Base-by-base conservation (phyloP, 2,329 filamentous ascomycete species). In the Hymenoscyphus albidus region DNA sequence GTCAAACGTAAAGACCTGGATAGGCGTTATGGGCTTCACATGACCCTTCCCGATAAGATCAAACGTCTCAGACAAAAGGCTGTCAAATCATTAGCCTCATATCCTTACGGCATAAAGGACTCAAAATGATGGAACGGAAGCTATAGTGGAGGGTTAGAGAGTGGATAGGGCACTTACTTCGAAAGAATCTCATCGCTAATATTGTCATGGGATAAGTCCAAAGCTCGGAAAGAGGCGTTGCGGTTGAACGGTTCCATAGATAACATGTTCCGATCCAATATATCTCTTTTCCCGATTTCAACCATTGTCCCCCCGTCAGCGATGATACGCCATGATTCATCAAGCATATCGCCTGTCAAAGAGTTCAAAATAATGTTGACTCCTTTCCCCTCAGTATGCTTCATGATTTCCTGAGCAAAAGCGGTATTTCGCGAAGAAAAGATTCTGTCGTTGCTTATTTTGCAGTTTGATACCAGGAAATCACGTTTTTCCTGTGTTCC, bases 391-490 rank as follows among this genome's bases (percentile, higher is more conserved):
- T 66, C 56, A 9, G 72, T 74, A 1, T 64, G 59, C 12, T 56
- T 7, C 13, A 62, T 62, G 10, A 77, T 64, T 0, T 64, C 68
- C 0, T 55, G 22, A 0, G 67, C 64, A 55, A 77, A 76, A 0
- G 67, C 67, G 0, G 62, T 44, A 38, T 72, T 70, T 12, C 72
- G 69, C 1, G 70, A 74, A 54, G 72, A 70, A 3, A 84, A 68
- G 10, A 83, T 79, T n/a, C 74, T 74, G 1, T 75, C 65, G 0
- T 72, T 55, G 0, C 77, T 72, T 5, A 85, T 74, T 1, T 70
- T 70, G 59, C 67, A 72, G 1, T 61, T 62, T 0, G 71, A 59
- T 6, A 71, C 67, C 0, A 78, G 61, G 31, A 76, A 68, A 14
- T 67, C 42, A 18, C 62, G 44, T 59, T 69, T 69, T 31, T 62